A percentile compares a stretch with the other conserved stretches of the same genome.
These are phyloP conservation scores for Xanthoconium separans DNA, from an alignment of 1,284 basidiomycete species.

Conservation along the genomic window DNA sequence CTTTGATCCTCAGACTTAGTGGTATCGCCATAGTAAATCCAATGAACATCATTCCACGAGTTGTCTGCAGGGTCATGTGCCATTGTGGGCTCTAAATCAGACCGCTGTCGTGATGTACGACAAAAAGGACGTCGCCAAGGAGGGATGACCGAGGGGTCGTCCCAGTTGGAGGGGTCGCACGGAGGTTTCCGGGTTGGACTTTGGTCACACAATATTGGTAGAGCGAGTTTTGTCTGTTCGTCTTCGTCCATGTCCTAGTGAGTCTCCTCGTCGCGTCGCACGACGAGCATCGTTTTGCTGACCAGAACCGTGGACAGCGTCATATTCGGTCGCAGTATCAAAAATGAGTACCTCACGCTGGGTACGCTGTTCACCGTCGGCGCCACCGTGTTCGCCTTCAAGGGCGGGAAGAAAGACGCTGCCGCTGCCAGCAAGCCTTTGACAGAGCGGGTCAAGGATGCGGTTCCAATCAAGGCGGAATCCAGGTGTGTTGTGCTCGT, in stretches of 20 bases:
- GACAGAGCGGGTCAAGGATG: slow-evolving; percentile 54
- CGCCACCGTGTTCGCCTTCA: slow-evolving; percentile 49
- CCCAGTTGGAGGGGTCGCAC: background rate
- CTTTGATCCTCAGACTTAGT: background rate
- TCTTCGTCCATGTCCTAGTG: slow-evolving; percentile 44
- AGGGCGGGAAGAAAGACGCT: slow-evolving; percentile 52
- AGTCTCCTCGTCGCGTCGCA: slow-evolving; percentile 15
- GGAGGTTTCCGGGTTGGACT: slow-evolving; percentile 20
- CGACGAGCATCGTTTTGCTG: slow-evolving; percentile 7
- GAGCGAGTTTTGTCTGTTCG: background rate
- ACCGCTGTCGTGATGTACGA: background rate
- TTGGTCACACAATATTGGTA: background rate
- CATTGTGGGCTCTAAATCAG: background rate
- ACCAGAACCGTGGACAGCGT: slow-evolving; percentile 41
- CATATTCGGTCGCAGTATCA: slow-evolving; percentile 72
- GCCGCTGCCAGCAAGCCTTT: slow-evolving; percentile 43
- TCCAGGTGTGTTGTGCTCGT: slow-evolving; percentile 53
- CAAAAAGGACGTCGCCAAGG: too few relatives aligned
- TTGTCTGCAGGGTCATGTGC: background rate
- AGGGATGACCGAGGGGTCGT: too few relatives aligned
- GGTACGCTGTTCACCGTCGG: slow-evolving; percentile 58
- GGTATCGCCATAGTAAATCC: slow-evolving; percentile 12
- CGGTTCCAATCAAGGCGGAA: slow-evolving; percentile 59
- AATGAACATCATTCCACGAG: slow-evolving; percentile 12
- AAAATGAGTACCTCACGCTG: slow-evolving; percentile 74